Percentiles rank a stretch among this genome's conserved stretches.
These are phyloP conservation scores for Amylocystis lapponica DNA, from an alignment of 768 basidiomycete genomes.

Conservation along the genomic window DNA sequence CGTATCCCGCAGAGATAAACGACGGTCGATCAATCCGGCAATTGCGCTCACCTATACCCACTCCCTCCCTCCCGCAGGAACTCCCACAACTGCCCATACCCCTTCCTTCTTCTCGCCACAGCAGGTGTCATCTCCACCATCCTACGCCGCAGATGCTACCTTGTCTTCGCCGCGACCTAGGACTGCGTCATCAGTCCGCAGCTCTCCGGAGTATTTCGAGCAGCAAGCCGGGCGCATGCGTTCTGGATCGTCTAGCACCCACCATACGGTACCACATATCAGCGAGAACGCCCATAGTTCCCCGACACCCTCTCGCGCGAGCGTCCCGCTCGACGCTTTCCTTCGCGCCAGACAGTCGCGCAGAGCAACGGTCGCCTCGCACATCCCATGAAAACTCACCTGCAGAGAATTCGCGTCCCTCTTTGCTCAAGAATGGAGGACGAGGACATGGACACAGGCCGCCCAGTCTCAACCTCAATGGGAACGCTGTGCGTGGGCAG, in stretches of 20 bases:
- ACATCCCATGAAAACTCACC: not conserved
- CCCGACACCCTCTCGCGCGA: constrained; percentile 19
- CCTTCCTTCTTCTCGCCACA: constrained; percentile 19
- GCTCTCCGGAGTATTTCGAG: not conserved
- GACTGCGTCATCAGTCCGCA: constrained; percentile 1
- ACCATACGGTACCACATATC: constrained; percentile 5
- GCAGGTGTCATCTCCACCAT: not conserved
- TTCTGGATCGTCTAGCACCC: constrained; percentile 18
- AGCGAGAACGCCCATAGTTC: constrained; percentile 1
- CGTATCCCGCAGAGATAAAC: constrained; percentile 36
- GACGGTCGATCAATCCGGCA: constrained; percentile 53
- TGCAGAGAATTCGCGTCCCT: not conserved
- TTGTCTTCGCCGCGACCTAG: not conserved
- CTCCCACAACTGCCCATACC: constrained; percentile 27
- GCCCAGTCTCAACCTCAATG: constrained; percentile 12
- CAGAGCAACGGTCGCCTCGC: not conserved
- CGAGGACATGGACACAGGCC: constrained; percentile 2
- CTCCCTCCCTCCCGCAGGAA: constrained; percentile 17
- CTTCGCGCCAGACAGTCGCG: constrained; percentile 28
- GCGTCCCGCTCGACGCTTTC: constrained; percentile 29
- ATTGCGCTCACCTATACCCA: constrained; percentile 27
- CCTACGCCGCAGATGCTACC: not conserved
- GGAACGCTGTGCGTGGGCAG: constrained; percentile 7
- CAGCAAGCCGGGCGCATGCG: constrained; percentile 14
- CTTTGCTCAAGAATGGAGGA: not conserved